Percentiles rank a stretch among this genome's conserved stretches.
Conservation (phyloP, 1,139 yeast genomes). For the Candida dubliniensis region DNA sequence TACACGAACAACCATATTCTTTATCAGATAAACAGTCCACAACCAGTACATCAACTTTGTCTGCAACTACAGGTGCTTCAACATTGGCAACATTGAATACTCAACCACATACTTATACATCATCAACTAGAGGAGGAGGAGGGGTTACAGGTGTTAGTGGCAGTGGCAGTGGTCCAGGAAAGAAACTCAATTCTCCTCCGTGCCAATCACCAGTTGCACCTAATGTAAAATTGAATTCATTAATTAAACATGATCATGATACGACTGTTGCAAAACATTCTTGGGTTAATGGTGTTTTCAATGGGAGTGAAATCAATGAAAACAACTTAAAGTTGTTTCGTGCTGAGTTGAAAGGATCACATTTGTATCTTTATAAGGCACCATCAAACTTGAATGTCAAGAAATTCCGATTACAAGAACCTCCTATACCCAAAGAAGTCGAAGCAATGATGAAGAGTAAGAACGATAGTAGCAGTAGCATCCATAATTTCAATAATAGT, state of each 20-base stretch:
- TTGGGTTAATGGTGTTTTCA: conserved; percentile 46
- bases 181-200: not conserved
- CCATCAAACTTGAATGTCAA: conserved; percentile 50
- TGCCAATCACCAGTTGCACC: not conserved
- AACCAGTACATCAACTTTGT: not conserved
- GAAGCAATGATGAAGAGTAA: conserved; percentile 3
- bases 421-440: conserved; percentile 3
- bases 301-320: conserved; percentile 40
- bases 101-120: not conserved
- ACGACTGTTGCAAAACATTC: conserved; percentile 31
- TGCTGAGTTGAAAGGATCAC: conserved; percentile 67
- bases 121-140: not conserved
- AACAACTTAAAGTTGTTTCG: conserved; percentile 48
- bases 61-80: conserved; percentile 1
- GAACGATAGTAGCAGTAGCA: not conserved
- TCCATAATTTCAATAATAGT: not conserved
- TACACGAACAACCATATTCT: conserved; percentile 5
- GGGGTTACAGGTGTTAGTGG: not conserved
- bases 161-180: not conserved
- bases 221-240: conserved; percentile 13
- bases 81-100: not conserved
- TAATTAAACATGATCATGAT: conserved; percentile 40
- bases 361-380: conserved; percentile 55
- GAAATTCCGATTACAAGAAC: conserved; percentile 32
- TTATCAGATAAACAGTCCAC: not conserved